Percentiles rank a stretch among this genome's conserved stretches.
These are phyloP conservation scores for Pestalotiopsis fici DNA, from an alignment of 2,329 filamentous ascomycete genomes.

Conservation along the genomic window DNA sequence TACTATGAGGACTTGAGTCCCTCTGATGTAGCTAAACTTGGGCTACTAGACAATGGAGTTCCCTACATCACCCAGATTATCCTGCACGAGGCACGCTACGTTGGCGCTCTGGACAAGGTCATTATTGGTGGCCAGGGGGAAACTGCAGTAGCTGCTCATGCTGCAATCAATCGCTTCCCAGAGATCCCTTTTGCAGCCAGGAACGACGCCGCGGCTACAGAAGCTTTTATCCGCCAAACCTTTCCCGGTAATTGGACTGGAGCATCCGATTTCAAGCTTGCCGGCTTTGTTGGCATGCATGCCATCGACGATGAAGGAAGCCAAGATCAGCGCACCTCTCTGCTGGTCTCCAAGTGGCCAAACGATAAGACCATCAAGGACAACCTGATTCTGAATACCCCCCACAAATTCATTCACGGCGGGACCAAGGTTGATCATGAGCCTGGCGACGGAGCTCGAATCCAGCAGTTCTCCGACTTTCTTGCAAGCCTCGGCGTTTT, in stretches of 20 bases:
- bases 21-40: constrained; percentile 9
- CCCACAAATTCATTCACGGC: constrained; percentile 20
- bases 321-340: constrained; percentile 14
- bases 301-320: constrained; percentile 11
- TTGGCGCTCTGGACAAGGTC: constrained; percentile 15
- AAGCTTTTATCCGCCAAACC: constrained; percentile 2
- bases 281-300: constrained; percentile 20
- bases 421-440: constrained; percentile 16
- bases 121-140: constrained; percentile 20
- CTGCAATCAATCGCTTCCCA: constrained; percentile 14
- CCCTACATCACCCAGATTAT: constrained; percentile 21
- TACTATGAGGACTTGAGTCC: constrained; percentile 13
- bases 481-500: constrained; percentile 12
- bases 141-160: constrained; percentile 19
- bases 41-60: constrained; percentile 4
- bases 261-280: constrained; percentile 11
- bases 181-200: constrained; percentile 2
- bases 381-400: constrained; percentile 17
- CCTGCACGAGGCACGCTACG: constrained; percentile 15
- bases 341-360: constrained; percentile 10
- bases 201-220: not conserved
- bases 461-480: constrained; percentile 16
- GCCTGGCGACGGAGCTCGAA: constrained; percentile 17
- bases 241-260: not conserved
- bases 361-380: constrained; percentile 9